Evolutionary conservation across 108 stramenopile species (phyloP).

Genomic region (Fragilaria radians): DNA sequence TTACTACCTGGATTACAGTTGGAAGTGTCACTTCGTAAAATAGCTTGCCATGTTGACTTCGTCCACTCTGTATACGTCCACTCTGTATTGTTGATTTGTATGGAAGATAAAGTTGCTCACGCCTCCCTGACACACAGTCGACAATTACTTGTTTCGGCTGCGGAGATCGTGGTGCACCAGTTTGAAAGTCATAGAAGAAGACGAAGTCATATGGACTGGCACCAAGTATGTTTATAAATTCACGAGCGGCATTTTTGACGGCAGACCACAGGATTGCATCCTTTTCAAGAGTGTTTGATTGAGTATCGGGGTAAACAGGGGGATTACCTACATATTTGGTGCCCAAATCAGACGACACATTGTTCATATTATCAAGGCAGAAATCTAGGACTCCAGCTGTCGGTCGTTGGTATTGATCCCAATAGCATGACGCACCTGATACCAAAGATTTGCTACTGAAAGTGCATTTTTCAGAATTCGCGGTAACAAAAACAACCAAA

Average conservation of each 20-base stretch:
- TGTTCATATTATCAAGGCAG: slow-evolving; percentile 59
- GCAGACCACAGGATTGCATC: too few species aligned
- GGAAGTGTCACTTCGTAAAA: too few species aligned
- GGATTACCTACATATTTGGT: slow-evolving; percentile 62
- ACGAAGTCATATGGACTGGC: slow-evolving; percentile 43
- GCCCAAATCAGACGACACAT: slow-evolving; percentile 72
- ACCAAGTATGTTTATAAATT: too few species aligned
- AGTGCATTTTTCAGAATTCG: too few species aligned
- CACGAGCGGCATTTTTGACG: too few species aligned
- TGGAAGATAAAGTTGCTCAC: slow-evolving; percentile 52
- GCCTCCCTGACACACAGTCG: slow-evolving; percentile 28
- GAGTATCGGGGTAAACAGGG: too few species aligned
- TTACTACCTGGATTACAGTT: slow-evolving; percentile 58
- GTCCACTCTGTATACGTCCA: slow-evolving; percentile 71
- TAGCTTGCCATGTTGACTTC: slow-evolving; percentile 64
- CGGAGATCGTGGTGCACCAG: too few species aligned
- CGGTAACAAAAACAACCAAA: too few species aligned
- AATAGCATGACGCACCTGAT: slow-evolving; percentile 66
- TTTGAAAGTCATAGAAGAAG: too few species aligned
- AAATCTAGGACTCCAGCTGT: slow-evolving; percentile 69
- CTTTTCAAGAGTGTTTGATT: too few species aligned
- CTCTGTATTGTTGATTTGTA: slow-evolving; percentile 13
- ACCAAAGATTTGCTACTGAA: slow-evolving; percentile 73
- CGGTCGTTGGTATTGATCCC: slow-evolving; percentile 80
- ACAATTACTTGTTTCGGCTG: too few species aligned